Evolutionary conservation across 1,139 yeast genomes (phyloP).

Genomic region (Saccharomyces pastorianus): DNA sequence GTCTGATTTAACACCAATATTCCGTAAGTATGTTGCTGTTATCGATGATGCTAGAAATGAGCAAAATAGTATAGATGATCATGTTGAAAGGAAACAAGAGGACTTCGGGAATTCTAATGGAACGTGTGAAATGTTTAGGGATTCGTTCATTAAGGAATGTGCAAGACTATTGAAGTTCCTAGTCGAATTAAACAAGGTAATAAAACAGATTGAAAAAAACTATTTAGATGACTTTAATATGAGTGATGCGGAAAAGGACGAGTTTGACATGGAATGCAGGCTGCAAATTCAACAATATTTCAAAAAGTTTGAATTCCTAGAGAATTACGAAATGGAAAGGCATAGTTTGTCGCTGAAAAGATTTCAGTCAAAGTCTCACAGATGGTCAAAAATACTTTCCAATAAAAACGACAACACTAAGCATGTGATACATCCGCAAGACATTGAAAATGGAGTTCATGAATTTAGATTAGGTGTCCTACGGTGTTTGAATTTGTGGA

Average conservation of each 20-base stretch:
- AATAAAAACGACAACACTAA: neutral
- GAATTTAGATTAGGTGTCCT: slow-evolving; percentile 28
- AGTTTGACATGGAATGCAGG: slow-evolving; percentile 48
- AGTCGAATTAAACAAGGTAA: slow-evolving; percentile 35
- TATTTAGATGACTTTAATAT: slow-evolving; percentile 38
- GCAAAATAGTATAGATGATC: slow-evolving; percentile 26
- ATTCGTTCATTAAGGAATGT: slow-evolving; percentile 48
- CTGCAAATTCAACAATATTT: slow-evolving; percentile 43
- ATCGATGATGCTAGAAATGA: slow-evolving; percentile 28
- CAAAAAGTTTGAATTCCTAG: slow-evolving; percentile 44
- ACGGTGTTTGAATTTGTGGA: slow-evolving; percentile 24
- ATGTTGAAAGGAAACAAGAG: slow-evolving; percentile 16
- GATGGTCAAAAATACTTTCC: neutral
- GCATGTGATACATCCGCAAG: slow-evolving; percentile 8
- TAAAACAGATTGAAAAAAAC: slow-evolving; percentile 37
- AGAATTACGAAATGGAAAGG: slow-evolving; percentile 43
- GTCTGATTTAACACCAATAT: slow-evolving; percentile 49
- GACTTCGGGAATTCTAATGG: slow-evolving; percentile 11
- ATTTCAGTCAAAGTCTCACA: neutral
- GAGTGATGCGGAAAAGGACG: slow-evolving; percentile 43
- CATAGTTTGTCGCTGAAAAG: slow-evolving; percentile 15
- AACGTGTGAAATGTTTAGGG: slow-evolving; percentile 30
- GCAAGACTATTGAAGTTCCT: slow-evolving; percentile 39
- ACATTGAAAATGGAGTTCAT: slow-evolving; percentile 7
- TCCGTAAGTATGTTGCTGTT: slow-evolving; percentile 42